phyloP scores from a whole-genome alignment of 208 protist genomes.

The Strigomonas culicis region DNA sequence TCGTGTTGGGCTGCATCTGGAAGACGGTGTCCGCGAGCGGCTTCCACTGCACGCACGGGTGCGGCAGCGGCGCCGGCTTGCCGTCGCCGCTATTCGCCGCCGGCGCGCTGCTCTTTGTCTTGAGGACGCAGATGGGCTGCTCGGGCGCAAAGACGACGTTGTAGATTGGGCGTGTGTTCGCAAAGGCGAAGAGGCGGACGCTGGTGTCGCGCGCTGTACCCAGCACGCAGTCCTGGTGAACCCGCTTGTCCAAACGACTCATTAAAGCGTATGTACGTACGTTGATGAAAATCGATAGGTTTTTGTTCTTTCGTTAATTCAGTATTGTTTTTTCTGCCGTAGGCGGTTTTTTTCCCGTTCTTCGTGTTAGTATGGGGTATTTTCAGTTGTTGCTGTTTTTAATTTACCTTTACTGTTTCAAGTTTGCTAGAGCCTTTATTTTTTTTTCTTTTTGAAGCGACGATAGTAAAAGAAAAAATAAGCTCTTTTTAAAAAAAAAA shows the following conservation, averaged over 20 bases:
- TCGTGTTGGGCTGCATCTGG: slow-evolving; percentile 55
- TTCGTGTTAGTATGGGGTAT: too few relatives aligned
- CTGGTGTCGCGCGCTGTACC: slow-evolving; percentile 51
- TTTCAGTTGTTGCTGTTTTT: too few relatives aligned
- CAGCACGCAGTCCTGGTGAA: slow-evolving; percentile 49
- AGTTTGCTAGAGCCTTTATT: too few relatives aligned
- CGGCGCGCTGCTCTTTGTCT: slow-evolving; percentile 31
- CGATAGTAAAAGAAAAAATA: too few relatives aligned
- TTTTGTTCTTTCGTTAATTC: background rate
- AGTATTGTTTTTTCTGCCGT: background rate
- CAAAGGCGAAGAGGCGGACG: slow-evolving; percentile 74
- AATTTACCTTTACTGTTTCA: too few relatives aligned
- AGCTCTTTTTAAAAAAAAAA: too few relatives aligned
- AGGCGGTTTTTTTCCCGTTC: slow-evolving; percentile 5
- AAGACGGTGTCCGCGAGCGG: slow-evolving; percentile 58
- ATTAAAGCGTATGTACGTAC: too few relatives aligned
- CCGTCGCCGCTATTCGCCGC: background rate
- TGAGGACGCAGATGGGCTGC: slow-evolving; percentile 65
- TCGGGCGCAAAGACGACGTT: slow-evolving; percentile 72
- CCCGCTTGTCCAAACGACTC: slow-evolving; percentile 70
- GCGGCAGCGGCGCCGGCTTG: slow-evolving; percentile 21
- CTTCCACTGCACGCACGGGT: slow-evolving; percentile 74
- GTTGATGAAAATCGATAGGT: too few relatives aligned
- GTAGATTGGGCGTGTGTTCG: slow-evolving; percentile 61
- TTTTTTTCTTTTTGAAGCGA: too few relatives aligned